These are phyloP conservation scores for Dendryphion nanum DNA, from an alignment of 2,329 filamentous ascomycete genomes.

Conservation along the genomic window DNA sequence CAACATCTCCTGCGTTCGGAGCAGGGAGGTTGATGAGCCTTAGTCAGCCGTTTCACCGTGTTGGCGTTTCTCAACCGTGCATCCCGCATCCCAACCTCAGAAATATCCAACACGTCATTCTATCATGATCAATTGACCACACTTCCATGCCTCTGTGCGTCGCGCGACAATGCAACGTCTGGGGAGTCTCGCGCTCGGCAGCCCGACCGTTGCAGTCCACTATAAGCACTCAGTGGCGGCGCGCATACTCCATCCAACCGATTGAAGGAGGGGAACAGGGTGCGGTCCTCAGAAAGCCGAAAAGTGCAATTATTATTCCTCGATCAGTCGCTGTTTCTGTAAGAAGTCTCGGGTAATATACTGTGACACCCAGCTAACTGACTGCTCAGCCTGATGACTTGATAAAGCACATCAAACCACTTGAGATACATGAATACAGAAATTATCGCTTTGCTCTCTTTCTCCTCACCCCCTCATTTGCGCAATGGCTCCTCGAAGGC, in stretches of 20 bases:
- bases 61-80: too few species aligned
- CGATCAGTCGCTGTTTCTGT: constrained; percentile 21
- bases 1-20: too few species aligned
- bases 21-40: too few species aligned
- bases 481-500: constrained; percentile 28
- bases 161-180: constrained; percentile 25
- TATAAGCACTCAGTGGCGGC: not conserved
- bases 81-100: too few species aligned
- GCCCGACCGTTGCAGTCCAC: not conserved
- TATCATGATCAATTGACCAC: constrained; percentile 24
- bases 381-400: constrained; percentile 19
- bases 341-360: constrained; percentile 6
- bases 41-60: too few species aligned
- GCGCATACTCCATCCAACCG: too few species aligned
- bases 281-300: constrained; percentile 5
- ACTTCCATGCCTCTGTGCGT: constrained; percentile 30
- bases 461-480: constrained; percentile 33
- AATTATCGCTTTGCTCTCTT: constrained; percentile 24
- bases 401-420: constrained; percentile 20
- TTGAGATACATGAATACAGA: constrained; percentile 2
- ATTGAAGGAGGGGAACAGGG: too few species aligned
- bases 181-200: constrained; percentile 14
- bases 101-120: not conserved
- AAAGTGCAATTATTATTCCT: constrained; percentile 30
- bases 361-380: too few species aligned